Base-by-base conservation (phyloP, 768 basidiomycete species). In the Filobasidium wieringae region DNA sequence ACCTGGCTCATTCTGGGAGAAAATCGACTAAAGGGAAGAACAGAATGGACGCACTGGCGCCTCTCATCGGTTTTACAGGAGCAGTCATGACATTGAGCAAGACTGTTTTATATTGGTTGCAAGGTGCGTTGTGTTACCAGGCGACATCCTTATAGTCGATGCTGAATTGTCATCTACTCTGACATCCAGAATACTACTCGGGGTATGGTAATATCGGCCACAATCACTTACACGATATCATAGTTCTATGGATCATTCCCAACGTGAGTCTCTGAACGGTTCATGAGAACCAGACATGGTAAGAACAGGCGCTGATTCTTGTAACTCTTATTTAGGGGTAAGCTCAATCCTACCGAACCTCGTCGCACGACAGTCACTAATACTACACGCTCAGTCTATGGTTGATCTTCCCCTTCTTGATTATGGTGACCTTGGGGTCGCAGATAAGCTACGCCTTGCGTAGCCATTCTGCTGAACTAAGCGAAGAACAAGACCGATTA, bases 31-130 rank as follows among this genome's bases (percentile, higher is more conserved):
- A 24, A 14, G 22, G 43, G 22, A 11, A 26, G 17, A 47, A 47
- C 17, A 19, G 27, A 1, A 65, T 66, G 45, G 68, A 72, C 47
- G 80, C 86, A 2, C 75, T 80, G 12, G 86, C 89, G 0, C 80
- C 85, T 1, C 63, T 91, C 27, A 66, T 92, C 54, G 90, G 88
- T 4, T 86, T 90, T 66, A 77, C 80, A 17, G 78, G 81, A 1
- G 83, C 79, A 2, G 71, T 79, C n/a, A 83, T 89, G 84, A 92
- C 90, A 0, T 74, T 90, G 39, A 80, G 83, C 34, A 92, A 93
- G 76, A 93, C 90, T 2, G 69, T 82, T 7, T 78, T 93, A n/a
- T 93, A 92, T 73, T 81, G 80, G 78, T 70, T 77, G 14, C 84
- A 88, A 69, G 89, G 91, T 72, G 85, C 84, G 71, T 49, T 26